phyloP scores from a whole-genome alignment of 805 yeast genomes.

The Hanseniaspora lachancei region DNA sequence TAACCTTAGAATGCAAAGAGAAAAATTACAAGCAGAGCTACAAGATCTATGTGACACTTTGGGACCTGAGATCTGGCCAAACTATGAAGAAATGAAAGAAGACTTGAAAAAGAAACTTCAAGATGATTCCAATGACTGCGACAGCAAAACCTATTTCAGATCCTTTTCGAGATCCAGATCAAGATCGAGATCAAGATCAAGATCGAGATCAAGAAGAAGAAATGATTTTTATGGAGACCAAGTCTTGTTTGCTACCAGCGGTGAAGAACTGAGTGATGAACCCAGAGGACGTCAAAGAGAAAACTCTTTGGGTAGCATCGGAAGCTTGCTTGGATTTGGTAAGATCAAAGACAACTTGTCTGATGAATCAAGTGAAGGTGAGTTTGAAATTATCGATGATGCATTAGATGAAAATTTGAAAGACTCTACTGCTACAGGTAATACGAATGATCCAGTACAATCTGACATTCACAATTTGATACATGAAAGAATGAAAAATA shows the following conservation, averaged over 20 bases:
- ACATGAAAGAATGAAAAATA: constrained; percentile 9
- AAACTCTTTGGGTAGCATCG: constrained; percentile 9
- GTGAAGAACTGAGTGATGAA: constrained; percentile 8
- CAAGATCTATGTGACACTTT: constrained; percentile 67
- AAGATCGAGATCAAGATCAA: constrained; percentile 7
- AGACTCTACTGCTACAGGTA: not conserved
- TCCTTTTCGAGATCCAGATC: not conserved
- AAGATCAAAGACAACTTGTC: constrained; percentile 13
- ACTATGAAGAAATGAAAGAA: constrained; percentile 39
- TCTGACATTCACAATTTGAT: not conserved
- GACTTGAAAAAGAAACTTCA: constrained; percentile 8
- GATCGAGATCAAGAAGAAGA: constrained; percentile 10
- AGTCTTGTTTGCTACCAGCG: constrained; percentile 3
- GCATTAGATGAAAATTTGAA: not conserved
- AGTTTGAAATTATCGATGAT: constrained; percentile 12
- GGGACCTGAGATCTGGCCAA: constrained; percentile 83
- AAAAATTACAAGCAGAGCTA: constrained; percentile 51
- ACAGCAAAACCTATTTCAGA: constrained; percentile 4
- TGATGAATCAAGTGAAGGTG: constrained; percentile 11
- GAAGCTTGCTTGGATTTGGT: constrained; percentile 13
- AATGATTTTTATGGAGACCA: constrained; percentile 7
- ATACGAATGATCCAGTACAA: not conserved
- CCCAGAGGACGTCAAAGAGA: constrained; percentile 17
- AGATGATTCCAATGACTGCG: not conserved
- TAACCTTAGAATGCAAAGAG: constrained; percentile 46